Percentiles rank a stretch among this genome's conserved stretches.
These are phyloP conservation scores for Debaryomyces castellii DNA, from an alignment of 805 yeast genomes.

Conservation along the genomic window DNA sequence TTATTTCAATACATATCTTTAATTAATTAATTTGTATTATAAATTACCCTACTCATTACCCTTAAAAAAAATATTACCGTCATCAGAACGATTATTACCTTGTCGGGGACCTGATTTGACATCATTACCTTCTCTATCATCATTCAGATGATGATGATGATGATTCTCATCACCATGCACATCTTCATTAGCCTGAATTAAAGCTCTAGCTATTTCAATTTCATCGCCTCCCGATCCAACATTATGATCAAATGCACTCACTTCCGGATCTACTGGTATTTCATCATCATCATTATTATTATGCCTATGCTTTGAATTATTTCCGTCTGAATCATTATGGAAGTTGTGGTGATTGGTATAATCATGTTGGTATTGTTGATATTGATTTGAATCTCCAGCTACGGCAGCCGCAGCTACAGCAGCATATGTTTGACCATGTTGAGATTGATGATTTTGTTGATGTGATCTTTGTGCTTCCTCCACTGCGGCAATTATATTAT, in stretches of 20 bases:
- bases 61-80: constrained; percentile 19
- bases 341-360: constrained; percentile 9
- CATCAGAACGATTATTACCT: constrained; percentile 11
- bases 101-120: not conserved
- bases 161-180: constrained; percentile 15
- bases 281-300: constrained; percentile 22
- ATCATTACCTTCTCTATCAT: constrained; percentile 6
- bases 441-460: constrained; percentile 19
- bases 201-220: constrained; percentile 64
- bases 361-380: constrained; percentile 14
- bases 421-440: constrained; percentile 17
- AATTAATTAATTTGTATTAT: not conserved
- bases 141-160: constrained; percentile 2
- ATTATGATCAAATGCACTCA: constrained; percentile 45
- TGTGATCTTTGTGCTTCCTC: constrained; percentile 53
- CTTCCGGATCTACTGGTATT: constrained; percentile 63
- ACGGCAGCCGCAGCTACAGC: constrained; percentile 36
- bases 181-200: constrained; percentile 57
- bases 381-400: constrained; percentile 18
- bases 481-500: constrained; percentile 57
- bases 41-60: constrained; percentile 5
- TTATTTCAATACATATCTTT: constrained; percentile 3
- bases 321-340: constrained; percentile 10
- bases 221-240: constrained; percentile 49
- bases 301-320: constrained; percentile 10